phyloP scores from a whole-genome alignment of 441 rosid genomes.

The Manihot esculenta region DNA sequence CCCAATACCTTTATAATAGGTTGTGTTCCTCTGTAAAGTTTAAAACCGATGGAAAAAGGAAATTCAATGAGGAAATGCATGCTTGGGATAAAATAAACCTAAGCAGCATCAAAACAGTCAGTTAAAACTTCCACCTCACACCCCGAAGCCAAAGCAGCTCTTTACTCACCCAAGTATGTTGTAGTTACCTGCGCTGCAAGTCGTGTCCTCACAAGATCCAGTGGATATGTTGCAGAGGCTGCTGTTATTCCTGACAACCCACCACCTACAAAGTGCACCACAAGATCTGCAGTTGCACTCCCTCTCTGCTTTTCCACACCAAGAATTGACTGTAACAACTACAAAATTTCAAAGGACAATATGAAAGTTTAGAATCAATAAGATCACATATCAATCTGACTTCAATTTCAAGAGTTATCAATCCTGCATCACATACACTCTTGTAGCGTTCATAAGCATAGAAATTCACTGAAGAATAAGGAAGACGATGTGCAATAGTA shows the following conservation, averaged over 20 bases:
- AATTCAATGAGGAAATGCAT: slow-evolving; percentile 3
- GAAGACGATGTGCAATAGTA: slow-evolving; percentile 89
- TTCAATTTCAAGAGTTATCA: slow-evolving; percentile 8
- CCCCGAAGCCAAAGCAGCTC: slow-evolving; percentile 6
- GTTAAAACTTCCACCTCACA: background rate
- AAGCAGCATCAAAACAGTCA: background rate
- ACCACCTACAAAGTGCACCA: slow-evolving; percentile 81
- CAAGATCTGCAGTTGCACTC: slow-evolving; percentile 34
- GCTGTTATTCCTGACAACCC: slow-evolving; percentile 97
- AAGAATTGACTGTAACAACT: slow-evolving; percentile 58
- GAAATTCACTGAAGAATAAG: slow-evolving; percentile 78
- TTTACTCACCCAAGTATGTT: slow-evolving; percentile 21
- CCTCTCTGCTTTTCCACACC: slow-evolving; percentile 40
- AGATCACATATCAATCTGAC: background rate
- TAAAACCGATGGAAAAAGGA: slow-evolving; percentile 17
- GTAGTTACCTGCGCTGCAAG: slow-evolving; percentile 89
- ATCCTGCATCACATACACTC: slow-evolving; percentile 38
- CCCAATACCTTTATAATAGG: slow-evolving; percentile 76
- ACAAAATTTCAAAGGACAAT: slow-evolving; percentile 18
- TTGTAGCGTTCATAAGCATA: slow-evolving; percentile 80
- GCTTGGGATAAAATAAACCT: background rate
- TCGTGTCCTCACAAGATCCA: slow-evolving; percentile 97
- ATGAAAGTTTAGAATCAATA: slow-evolving; percentile 9
- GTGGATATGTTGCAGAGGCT: slow-evolving; percentile 84
- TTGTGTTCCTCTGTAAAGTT: slow-evolving; percentile 60